phyloP scores from a whole-genome alignment of 768 basidiomycete genomes.

The Tubosaeta sp. region DNA sequence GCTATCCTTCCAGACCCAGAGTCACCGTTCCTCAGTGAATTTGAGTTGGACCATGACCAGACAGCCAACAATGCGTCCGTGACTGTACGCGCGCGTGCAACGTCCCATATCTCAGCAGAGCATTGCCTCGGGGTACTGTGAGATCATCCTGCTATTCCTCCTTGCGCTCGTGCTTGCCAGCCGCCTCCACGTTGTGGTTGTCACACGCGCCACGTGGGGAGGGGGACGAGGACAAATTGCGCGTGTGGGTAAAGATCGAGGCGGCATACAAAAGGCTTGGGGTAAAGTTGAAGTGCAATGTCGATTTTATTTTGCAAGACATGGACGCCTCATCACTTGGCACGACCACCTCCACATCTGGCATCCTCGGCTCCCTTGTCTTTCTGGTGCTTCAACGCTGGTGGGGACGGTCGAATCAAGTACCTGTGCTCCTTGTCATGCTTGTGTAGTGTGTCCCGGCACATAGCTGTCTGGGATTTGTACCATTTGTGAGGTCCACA shows the following conservation, averaged over 20 bases:
- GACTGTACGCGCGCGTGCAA: too few species aligned
- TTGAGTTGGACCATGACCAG: slow-evolving; percentile 20
- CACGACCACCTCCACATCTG: slow-evolving; percentile 52
- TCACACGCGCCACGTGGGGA: slow-evolving; percentile 37
- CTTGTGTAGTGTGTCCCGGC: slow-evolving; percentile 64
- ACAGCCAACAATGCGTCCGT: slow-evolving; percentile 48
- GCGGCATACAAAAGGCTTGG: slow-evolving; percentile 76
- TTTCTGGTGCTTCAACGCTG: slow-evolving; percentile 73
- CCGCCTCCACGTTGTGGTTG: slow-evolving; percentile 62
- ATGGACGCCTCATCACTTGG: slow-evolving; percentile 31
- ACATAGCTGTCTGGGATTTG: slow-evolving; percentile 81
- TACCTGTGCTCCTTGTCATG: slow-evolving; percentile 68
- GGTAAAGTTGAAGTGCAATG: slow-evolving; percentile 58
- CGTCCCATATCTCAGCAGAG: slow-evolving; percentile 54
- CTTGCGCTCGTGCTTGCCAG: slow-evolving; percentile 76
- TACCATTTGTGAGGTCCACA: slow-evolving; percentile 45
- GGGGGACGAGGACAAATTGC: slow-evolving; percentile 36
- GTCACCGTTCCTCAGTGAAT: slow-evolving; percentile 34
- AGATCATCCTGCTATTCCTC: slow-evolving; percentile 73
- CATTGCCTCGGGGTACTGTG: slow-evolving; percentile 81
- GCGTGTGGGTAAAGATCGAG: slow-evolving; percentile 45
- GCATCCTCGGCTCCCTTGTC: slow-evolving; percentile 76
- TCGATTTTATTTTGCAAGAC: too few species aligned
- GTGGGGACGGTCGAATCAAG: slow-evolving; percentile 58
- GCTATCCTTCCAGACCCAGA: slow-evolving; percentile 14